Conservation (phyloP, 2,329 filamentous ascomycete genomes). For the Aspergillus sojae region DNA sequence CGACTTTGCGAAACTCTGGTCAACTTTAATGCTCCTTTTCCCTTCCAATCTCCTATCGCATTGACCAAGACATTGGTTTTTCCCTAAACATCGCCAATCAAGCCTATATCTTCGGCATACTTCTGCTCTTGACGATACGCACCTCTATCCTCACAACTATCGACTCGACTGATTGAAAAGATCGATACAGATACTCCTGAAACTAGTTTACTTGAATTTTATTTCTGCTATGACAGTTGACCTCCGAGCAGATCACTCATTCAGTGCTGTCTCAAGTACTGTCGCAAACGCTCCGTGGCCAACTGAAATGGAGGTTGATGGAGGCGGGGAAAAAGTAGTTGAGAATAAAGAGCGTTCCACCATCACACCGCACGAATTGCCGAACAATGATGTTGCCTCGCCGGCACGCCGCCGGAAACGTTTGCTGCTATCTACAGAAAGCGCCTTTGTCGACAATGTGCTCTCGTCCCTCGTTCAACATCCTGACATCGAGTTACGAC, state of each 20-base stretch:
- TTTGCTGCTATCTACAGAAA: constrained; percentile 35
- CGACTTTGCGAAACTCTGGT: not conserved
- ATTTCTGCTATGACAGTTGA: constrained; percentile 18
- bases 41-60: not conserved
- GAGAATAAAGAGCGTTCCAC: constrained; percentile 15
- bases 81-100: not conserved
- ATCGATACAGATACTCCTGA: not conserved
- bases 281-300: constrained; percentile 18
- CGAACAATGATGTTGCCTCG: constrained; percentile 7
- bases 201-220: not conserved
- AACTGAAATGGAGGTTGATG: constrained; percentile 33
- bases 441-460: constrained; percentile 42
- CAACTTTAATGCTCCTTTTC: not conserved
- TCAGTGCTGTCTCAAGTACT: constrained; percentile 7
- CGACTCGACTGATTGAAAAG: not conserved
- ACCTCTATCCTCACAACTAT: not conserved
- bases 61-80: not conserved
- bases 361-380: not conserved
- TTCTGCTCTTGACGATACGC: not conserved
- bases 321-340: constrained; percentile 18
- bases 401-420: constrained; percentile 21
- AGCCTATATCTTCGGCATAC: not conserved
- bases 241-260: constrained; percentile 5
- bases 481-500: constrained; percentile 42
- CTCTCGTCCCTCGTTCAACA: constrained; percentile 42